These are phyloP conservation scores for Hyaloscypha variabilis DNA, from an alignment of 495 filamentous ascomycete genomes.

Conservation along the genomic window DNA sequence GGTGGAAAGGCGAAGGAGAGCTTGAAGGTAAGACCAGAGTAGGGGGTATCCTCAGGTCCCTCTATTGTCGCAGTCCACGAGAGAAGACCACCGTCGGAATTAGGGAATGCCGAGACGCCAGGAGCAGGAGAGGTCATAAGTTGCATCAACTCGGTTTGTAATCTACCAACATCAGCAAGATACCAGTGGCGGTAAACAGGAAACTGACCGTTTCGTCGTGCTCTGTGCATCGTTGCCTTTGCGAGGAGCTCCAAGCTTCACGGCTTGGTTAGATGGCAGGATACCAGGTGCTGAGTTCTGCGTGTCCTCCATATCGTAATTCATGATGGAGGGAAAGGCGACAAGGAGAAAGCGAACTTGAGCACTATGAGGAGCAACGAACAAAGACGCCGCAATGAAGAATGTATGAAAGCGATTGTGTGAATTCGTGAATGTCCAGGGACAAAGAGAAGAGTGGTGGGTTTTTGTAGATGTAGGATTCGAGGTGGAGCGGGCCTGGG, in stretches of 20 bases:
- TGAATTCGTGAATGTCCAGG: constrained; percentile 6
- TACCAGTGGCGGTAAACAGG: neutral
- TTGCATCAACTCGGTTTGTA: constrained; percentile 97
- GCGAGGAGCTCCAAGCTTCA: constrained; percentile 61
- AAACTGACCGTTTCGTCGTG: constrained; percentile 73
- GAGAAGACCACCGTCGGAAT: constrained; percentile 85
- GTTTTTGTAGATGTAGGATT: constrained; percentile 19
- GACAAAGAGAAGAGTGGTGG: constrained; percentile 9
- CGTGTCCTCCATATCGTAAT: constrained; percentile 57
- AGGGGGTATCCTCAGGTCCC: constrained; percentile 90
- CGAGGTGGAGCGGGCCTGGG: neutral
- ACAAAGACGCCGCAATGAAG: constrained; percentile 15
- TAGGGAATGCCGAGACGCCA: constrained; percentile 93
- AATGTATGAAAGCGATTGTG: constrained; percentile 17
- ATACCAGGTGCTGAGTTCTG: constrained; percentile 72
- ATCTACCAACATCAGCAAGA: constrained; percentile 50
- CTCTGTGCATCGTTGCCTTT: constrained; percentile 67
- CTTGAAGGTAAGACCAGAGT: constrained; percentile 87
- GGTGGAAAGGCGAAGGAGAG: constrained; percentile 88
- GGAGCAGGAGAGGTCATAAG: constrained; percentile 94
- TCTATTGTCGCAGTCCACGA: constrained; percentile 92
- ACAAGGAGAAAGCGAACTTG: constrained; percentile 17
- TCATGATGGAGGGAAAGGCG: constrained; percentile 24
- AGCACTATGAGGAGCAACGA: constrained; percentile 4
- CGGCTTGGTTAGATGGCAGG: constrained; percentile 44